These are phyloP conservation scores for Salix purpurea DNA, from an alignment of 345 rosid species.

Conservation along the genomic window DNA sequence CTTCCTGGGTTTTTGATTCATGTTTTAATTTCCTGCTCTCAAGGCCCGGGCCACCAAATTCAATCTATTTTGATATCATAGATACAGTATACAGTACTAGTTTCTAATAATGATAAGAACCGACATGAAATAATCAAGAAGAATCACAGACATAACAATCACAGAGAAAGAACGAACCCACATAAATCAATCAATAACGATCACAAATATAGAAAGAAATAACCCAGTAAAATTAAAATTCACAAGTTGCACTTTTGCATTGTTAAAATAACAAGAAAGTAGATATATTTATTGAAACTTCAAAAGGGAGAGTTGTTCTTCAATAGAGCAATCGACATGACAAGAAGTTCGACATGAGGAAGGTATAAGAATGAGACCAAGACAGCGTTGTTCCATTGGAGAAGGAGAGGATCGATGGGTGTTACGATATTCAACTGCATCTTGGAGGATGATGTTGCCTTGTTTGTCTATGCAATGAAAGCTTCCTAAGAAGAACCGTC, in stretches of 20 bases:
- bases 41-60: not conserved
- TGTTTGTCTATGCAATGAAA: slow-evolving; percentile 92
- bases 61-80: not conserved
- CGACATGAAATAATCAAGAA: no score
- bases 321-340: slow-evolving; percentile 50
- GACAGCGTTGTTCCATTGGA: slow-evolving; percentile 79
- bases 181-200: not conserved
- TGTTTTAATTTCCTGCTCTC: not conserved
- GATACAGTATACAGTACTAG: no score
- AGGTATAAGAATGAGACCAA: slow-evolving; percentile 79
- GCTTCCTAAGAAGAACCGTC: slow-evolving; percentile 81
- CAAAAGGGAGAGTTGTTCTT: slow-evolving; percentile 31
- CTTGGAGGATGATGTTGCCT: slow-evolving; percentile 86
- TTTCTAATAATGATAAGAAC: no score
- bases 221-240: not conserved
- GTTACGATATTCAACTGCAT: slow-evolving; percentile 79
- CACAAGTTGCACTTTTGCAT: not conserved
- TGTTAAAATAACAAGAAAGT: not conserved
- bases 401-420: slow-evolving; percentile 70
- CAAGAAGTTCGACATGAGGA: slow-evolving; percentile 59
- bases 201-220: not conserved
- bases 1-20: not conserved
- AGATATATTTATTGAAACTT: slow-evolving; percentile 19
- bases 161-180: not conserved
- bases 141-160: no score